phyloP scores from a whole-genome alignment of 2,329 filamentous ascomycete species.

The Penicillium sp. region DNA sequence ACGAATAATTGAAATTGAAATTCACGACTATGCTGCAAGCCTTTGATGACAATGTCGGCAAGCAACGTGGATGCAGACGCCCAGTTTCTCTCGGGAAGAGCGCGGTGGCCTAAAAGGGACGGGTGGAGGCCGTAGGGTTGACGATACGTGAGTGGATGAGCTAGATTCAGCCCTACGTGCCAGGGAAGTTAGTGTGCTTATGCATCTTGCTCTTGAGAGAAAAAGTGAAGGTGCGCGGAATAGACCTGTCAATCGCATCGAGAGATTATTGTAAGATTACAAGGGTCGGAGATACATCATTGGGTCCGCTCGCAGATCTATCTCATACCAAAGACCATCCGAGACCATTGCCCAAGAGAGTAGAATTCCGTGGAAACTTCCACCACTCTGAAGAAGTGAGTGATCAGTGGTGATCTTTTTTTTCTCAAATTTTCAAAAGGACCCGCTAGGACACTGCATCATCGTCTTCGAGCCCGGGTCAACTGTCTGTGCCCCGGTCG shows the following conservation, averaged over 20 bases:
- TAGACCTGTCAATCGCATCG: neutral
- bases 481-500: neutral
- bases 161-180: constrained; percentile 28
- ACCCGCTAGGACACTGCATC: neutral
- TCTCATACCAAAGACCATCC: neutral
- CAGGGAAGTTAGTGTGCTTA: constrained; percentile 19
- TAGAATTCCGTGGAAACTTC: neutral
- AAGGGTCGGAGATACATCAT: neutral
- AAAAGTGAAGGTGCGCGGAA: neutral
- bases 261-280: neutral
- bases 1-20: neutral
- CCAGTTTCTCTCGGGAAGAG: neutral
- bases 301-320: neutral
- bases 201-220: constrained; percentile 1
- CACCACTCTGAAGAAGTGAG: neutral
- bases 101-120: neutral
- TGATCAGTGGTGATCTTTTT: neutral
- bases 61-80: neutral
- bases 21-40: too few species aligned
- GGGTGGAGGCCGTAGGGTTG: neutral
- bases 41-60: neutral
- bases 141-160: constrained; percentile 17
- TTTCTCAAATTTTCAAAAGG: neutral
- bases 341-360: neutral
- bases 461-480: neutral